Conservation (phyloP, 148 eudicot genomes). For the Fallopia convolvulus region DNA sequence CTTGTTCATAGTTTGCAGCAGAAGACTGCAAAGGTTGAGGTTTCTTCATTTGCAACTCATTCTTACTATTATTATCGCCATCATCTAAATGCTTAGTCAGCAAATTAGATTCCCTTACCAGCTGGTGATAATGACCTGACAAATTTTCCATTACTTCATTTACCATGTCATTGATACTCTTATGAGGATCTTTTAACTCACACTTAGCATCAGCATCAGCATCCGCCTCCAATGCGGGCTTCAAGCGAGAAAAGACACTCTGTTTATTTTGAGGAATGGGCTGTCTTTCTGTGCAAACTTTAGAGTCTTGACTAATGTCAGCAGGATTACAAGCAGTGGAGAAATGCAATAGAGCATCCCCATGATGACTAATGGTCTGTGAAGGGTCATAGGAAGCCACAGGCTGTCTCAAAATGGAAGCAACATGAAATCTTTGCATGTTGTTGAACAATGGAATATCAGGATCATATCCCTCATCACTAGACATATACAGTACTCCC, state of each 20-base stretch:
- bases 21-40: not conserved
- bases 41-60: not conserved
- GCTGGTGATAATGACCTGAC: constrained; percentile 6
- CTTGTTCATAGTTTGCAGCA: not conserved
- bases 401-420: not conserved
- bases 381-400: not conserved
- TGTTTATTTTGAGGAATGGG: not conserved
- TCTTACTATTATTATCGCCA: not conserved
- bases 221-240: not conserved
- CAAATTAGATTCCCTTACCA: not conserved
- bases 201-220: not conserved
- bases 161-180: constrained; percentile 1
- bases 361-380: not conserved
- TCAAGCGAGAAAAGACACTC: constrained; percentile 18
- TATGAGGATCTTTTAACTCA: not conserved
- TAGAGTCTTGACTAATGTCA: not conserved
- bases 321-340: not conserved
- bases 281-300: not conserved
- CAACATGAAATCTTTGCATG: not conserved
- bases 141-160: constrained; percentile 14
- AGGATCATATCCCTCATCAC: constrained; percentile 4
- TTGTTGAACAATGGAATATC: not conserved
- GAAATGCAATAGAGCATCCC: not conserved
- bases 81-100: not conserved
- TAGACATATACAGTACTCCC: not conserved